These are phyloP conservation scores for Ganoderma boninense DNA, from an alignment of 1,284 basidiomycete species.

Conservation along the genomic window DNA sequence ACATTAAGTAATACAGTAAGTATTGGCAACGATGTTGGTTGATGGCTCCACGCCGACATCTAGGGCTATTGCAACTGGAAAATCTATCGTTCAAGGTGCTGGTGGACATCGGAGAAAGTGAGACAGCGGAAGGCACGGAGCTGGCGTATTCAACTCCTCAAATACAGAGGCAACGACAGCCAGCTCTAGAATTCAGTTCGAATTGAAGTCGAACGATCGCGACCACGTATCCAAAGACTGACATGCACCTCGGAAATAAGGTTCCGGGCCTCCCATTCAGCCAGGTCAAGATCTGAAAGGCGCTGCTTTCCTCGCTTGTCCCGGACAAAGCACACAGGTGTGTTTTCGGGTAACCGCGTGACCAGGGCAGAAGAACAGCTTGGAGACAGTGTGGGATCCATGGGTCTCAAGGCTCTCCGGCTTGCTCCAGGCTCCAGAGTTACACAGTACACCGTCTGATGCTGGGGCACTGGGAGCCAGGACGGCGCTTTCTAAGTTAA, in stretches of 20 bases:
- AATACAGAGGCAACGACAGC: too few species aligned
- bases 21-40: neutral
- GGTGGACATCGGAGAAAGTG: too few species aligned
- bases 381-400: neutral
- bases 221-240: neutral
- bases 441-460: too few species aligned
- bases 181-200: too few species aligned
- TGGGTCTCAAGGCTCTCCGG: neutral
- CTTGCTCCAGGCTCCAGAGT: neutral
- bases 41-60: neutral
- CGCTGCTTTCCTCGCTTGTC: neutral
- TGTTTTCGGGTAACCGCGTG: neutral
- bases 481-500: neutral
- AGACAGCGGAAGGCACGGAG: too few species aligned
- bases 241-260: neutral
- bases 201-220: neutral
- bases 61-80: neutral
- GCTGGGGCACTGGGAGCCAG: neutral
- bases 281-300: neutral
- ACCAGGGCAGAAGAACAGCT: neutral
- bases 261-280: neutral
- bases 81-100: too few species aligned
- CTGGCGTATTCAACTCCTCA: too few species aligned
- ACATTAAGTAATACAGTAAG: too few species aligned
- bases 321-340: neutral